Base-by-base conservation (phyloP, 495 filamentous ascomycete genomes). In the Podospora comata region DNA sequence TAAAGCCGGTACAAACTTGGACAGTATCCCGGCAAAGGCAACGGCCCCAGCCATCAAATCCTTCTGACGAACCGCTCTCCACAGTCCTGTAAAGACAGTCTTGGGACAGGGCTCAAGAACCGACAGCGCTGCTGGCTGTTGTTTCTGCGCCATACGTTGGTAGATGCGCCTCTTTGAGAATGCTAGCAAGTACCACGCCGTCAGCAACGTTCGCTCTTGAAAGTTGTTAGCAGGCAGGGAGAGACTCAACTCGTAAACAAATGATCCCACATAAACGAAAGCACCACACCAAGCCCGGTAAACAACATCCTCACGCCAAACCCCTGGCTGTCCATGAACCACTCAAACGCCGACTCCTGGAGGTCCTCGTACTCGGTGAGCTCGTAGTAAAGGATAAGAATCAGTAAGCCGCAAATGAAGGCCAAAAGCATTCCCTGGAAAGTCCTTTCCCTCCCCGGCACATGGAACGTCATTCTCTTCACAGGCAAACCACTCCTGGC, bases 251-350 rank as follows among this genome's bases (percentile, higher is more conserved):
- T 79, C 67, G 61, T 73, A 62, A 68, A 74, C 39, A 73, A 74
- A 13, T 67, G 61, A 20, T 73, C 75, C 80, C 80, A 83, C 67
- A 81, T 76, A 13, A 78, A 72, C 26, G 74, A 74, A 6, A 83
- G 74, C 16, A 81, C 27, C 9, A 81, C 74, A 65, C 77, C 81
- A 15, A 77, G 62, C 11, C 66, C 69, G 0, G 81, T 78, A 53
- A 83, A 81, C 19, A 84, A 54, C 61, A 84, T 82, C 32, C 74
- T 65, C n/a, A 79, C 76, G 5, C 81, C 81, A 58, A 82, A 83
- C 5, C 67, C 69, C 58, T 79, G 72, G 65, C 79, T 76, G 70
- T 77, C 74, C 72, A 84, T 80, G 65, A 81, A 84, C 1, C 66
- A 53, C 58, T 82, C 80, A 59, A 83, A 84, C 5, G 39, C 11